A percentile compares a stretch with the other conserved stretches of the same genome.
These are phyloP conservation scores for Malassezia slooffiae DNA, from an alignment of 1,284 basidiomycete species.

Conservation along the genomic window DNA sequence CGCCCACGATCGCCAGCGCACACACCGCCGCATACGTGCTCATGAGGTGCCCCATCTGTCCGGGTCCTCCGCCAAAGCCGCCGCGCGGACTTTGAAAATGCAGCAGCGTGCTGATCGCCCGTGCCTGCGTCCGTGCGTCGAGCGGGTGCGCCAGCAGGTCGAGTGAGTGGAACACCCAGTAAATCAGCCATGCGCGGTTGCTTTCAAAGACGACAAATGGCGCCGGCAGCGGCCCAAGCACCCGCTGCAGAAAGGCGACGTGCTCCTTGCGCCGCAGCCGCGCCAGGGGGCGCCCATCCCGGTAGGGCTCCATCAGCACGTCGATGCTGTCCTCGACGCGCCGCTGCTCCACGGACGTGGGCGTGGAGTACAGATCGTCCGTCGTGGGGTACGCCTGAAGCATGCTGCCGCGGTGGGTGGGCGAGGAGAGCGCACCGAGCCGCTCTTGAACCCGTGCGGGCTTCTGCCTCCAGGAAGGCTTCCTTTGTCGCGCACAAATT, in stretches of 20 bases:
- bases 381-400: conserved; percentile 31
- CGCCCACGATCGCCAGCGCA: conserved; percentile 69
- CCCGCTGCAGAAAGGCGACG: conserved; percentile 30
- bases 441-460: too few relatives aligned
- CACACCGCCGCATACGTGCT: conserved; percentile 82
- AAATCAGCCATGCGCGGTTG: conserved; percentile 43
- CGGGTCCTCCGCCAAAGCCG: conserved; percentile 82
- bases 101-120: conserved; percentile 40
- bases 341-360: conserved; percentile 34
- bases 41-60: conserved; percentile 75
- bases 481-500: background rate
- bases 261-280: conserved; percentile 31
- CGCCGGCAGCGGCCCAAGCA: conserved; percentile 34
- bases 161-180: conserved; percentile 40
- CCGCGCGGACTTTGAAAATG: conserved; percentile 50
- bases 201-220: conserved; percentile 38
- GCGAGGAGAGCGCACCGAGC: too few relatives aligned
- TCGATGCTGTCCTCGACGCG: conserved; percentile 32
- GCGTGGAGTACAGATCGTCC: conserved; percentile 23
- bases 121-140: conserved; percentile 19
- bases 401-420: too few relatives aligned
- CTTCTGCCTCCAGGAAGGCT: too few relatives aligned
- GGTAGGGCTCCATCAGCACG: conserved; percentile 19
- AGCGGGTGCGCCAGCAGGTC: conserved; percentile 32
- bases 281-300: conserved; percentile 12